phyloP scores from a whole-genome alignment of 2,329 filamentous ascomycete species.

The Botryosphaeria agaves region DNA sequence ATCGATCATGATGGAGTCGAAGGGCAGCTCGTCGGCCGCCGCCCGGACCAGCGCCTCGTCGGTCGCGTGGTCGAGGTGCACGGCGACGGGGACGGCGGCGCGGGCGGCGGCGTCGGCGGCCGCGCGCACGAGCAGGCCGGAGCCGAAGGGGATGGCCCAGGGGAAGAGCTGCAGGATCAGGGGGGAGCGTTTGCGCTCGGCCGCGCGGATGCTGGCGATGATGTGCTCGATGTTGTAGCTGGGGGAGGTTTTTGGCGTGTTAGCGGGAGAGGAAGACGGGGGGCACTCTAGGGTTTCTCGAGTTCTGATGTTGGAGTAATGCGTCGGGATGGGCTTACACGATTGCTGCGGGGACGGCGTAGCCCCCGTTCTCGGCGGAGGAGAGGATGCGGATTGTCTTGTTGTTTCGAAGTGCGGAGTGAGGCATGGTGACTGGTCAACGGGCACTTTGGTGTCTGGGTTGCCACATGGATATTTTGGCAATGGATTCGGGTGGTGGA shows the following conservation, averaged over 20 bases:
- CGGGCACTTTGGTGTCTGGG: too few species aligned
- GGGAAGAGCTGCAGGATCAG: slow-evolving; percentile 12
- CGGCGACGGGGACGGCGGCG: slow-evolving; percentile 10
- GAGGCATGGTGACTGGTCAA: neutral
- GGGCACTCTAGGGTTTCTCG: neutral
- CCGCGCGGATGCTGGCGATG: slow-evolving; percentile 11
- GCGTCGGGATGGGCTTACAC: slow-evolving; percentile 4
- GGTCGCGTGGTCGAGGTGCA: slow-evolving; percentile 14
- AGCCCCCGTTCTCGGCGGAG: slow-evolving; percentile 8
- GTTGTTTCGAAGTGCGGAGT: slow-evolving; percentile 3
- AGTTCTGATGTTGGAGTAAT: neutral
- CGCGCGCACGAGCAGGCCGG: slow-evolving; percentile 9
- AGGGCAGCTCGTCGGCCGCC: slow-evolving; percentile 9
- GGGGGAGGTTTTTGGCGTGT: too few species aligned
- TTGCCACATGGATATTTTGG: too few species aligned
- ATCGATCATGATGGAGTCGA: slow-evolving; percentile 17
- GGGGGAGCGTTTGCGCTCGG: slow-evolving; percentile 11
- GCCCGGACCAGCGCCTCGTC: slow-evolving; percentile 8
- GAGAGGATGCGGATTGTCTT: slow-evolving; percentile 8
- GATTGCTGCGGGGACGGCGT: slow-evolving; percentile 9
- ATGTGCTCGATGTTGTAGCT: slow-evolving; percentile 10
- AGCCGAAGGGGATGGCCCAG: slow-evolving; percentile 10
- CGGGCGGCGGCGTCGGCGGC: slow-evolving; percentile 9
- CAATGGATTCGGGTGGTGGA: too few species aligned
- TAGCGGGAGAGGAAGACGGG: too few species aligned